Evolutionary conservation across 495 filamentous ascomycete genomes (phyloP).

Genomic region (Schizothecium vesticola): DNA sequence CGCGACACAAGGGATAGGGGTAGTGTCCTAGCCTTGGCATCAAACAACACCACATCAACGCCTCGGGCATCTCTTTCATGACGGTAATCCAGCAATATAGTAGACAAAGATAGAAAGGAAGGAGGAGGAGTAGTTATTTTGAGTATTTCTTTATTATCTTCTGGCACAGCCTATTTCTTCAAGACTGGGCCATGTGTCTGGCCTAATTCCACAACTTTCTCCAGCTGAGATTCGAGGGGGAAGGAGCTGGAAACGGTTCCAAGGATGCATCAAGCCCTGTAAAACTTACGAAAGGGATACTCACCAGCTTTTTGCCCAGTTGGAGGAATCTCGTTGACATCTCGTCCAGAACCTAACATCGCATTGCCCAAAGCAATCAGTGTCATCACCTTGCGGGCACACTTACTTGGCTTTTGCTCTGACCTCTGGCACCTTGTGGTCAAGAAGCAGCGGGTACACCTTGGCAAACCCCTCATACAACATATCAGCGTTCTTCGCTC

Average conservation of each 20-base stretch:
- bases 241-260: too few relatives aligned
- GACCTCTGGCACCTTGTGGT: conserved; percentile 4
- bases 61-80: background rate
- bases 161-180: background rate
- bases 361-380: background rate
- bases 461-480: conserved; percentile 88
- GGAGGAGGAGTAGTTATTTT: background rate
- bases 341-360: background rate
- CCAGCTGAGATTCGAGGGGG: background rate
- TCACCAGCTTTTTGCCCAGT: background rate
- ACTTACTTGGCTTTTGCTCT: background rate
- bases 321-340: background rate
- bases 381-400: background rate
- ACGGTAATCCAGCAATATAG: too few relatives aligned
- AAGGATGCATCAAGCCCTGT: background rate
- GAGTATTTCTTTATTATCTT: background rate
- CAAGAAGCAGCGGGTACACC: conserved; percentile 83
- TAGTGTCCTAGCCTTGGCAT: too few relatives aligned
- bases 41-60: too few relatives aligned
- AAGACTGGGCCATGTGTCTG: background rate
- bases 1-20: background rate
- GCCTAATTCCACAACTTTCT: background rate
- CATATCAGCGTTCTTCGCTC: conserved; percentile 87
- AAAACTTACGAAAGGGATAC: background rate
- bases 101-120: background rate